Conservation (phyloP, 129 eudicot species). For the Centrapalus pauciflorus region DNA sequence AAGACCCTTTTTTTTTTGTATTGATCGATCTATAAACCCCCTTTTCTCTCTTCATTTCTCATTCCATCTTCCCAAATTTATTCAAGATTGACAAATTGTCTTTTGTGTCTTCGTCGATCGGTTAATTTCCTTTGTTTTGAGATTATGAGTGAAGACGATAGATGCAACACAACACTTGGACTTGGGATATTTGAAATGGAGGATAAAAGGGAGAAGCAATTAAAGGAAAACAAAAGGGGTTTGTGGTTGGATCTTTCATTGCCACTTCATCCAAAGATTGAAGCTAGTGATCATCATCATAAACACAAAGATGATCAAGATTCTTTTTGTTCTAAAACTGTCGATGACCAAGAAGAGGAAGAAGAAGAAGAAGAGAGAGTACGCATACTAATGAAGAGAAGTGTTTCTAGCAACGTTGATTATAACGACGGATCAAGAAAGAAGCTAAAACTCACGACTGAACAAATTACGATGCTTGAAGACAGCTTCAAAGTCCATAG, state of each 20-base stretch:
- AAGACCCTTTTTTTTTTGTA: slow-evolving; percentile 25
- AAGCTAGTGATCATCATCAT: background rate
- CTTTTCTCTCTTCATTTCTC: slow-evolving; percentile 9
- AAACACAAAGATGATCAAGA: background rate
- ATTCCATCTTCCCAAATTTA: slow-evolving; percentile 8
- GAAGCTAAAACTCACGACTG: slow-evolving; percentile 48
- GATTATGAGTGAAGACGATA: slow-evolving; percentile 34
- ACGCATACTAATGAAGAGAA: slow-evolving; percentile 18
- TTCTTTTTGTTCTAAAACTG: slow-evolving; percentile 11
- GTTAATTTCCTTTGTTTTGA: no score
- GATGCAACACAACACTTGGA: slow-evolving; percentile 43
- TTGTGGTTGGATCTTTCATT: slow-evolving; percentile 50
- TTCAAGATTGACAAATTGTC: background rate
- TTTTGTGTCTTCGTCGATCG: background rate
- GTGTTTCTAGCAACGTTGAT: slow-evolving; percentile 3
- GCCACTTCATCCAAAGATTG: slow-evolving; percentile 29
- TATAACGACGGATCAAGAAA: slow-evolving; percentile 40
- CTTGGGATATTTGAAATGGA: slow-evolving; percentile 29
- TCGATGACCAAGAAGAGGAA: slow-evolving; percentile 31
- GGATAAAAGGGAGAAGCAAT: slow-evolving; percentile 19
- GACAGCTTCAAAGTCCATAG: slow-evolving; percentile 44
- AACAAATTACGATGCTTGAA: slow-evolving; percentile 48
- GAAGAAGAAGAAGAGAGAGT: slow-evolving; percentile 23
- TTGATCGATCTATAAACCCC: slow-evolving; percentile 25
- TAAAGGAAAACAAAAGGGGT: slow-evolving; percentile 26